Base-by-base conservation (phyloP, 2,329 filamentous ascomycete genomes). In the Aspergillus sp. region DNA sequence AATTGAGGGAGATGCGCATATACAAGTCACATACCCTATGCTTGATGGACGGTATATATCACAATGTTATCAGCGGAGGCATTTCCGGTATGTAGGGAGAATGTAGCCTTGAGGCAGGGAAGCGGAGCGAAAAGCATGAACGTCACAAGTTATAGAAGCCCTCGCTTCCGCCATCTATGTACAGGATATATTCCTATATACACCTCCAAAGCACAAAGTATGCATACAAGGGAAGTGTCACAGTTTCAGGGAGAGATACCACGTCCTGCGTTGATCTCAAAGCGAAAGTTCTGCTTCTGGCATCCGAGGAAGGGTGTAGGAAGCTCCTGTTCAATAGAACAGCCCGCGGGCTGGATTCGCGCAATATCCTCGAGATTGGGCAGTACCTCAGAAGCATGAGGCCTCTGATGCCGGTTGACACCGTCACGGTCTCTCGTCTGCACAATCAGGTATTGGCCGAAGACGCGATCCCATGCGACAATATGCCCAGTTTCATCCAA, bases 401-500 rank as follows among this genome's bases (percentile, higher is more conserved):
- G 11, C 10, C 3, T 42, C 6, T 42, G 16, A 40, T 19, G 19
- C 16, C 31, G n/a, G 34, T n/a, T 32, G 19, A 25, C 29, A n/a
- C 25, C 45, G 20, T 32, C 20, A 13, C 40, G 31, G 29, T 40
- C 17, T 52, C 38, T 6, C 47, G 44, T 57, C 57, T 61, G 71
- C 5, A 74, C 46, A 21, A 65, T 54, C 21, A 71, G 47, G 49
- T 71, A 60, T 38, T 60, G 58, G 13, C 63, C 59, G 36, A 55
- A 57, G 47, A 57, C 56, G 31, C 71, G 66, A 53, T 74, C 70
- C 66, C 66, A 72, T 23, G 63, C 62, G 45, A 73, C 61, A 20
- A 74, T 65, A 50, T 74, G 67, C 5, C 69, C 71, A 1, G 70
- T 69, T 34, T 61, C 53, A 40, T 58, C 55, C 67, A 69, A 73